Evolutionary conservation across 2,329 filamentous ascomycete genomes (phyloP).

Genomic region (Fusarium solani-melongenae): DNA sequence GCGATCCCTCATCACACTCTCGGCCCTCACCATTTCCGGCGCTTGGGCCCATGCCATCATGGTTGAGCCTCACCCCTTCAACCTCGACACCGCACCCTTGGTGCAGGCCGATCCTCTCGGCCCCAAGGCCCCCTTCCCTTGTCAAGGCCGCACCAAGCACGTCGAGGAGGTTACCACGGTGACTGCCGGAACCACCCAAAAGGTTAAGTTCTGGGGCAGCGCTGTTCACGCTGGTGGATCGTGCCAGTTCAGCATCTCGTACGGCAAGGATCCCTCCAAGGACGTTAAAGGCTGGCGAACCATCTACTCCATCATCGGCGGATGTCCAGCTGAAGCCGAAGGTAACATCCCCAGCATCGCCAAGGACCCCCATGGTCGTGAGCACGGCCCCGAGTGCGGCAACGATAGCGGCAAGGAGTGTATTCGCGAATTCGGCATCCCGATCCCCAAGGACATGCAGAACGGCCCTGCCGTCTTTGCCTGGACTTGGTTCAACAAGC

Average conservation of each 20-base stretch:
- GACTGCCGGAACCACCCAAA: slow-evolving; percentile 33
- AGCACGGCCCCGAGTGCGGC: slow-evolving; percentile 35
- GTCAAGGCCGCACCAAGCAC: slow-evolving; percentile 35
- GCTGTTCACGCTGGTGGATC: slow-evolving; percentile 44
- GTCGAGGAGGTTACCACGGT: slow-evolving; percentile 38
- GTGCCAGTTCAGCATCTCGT: slow-evolving; percentile 41
- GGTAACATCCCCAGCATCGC: slow-evolving; percentile 25
- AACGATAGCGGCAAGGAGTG: slow-evolving; percentile 40
- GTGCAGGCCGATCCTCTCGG: slow-evolving; percentile 36
- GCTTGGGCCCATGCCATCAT: slow-evolving; percentile 38
- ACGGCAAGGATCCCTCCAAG: slow-evolving; percentile 33
- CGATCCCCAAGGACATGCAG: slow-evolving; percentile 43
- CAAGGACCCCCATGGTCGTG: slow-evolving; percentile 32
- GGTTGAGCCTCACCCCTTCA: slow-evolving; percentile 45
- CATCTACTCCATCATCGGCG: slow-evolving; percentile 42
- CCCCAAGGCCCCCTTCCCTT: slow-evolving; percentile 37
- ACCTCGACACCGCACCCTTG: slow-evolving; percentile 40
- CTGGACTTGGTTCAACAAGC: slow-evolving; percentile 83
- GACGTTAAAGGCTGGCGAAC: slow-evolving; percentile 35
- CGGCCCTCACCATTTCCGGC: slow-evolving; percentile 1
- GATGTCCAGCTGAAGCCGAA: slow-evolving; percentile 38
- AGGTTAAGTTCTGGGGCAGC: slow-evolving; percentile 43
- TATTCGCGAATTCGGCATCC: slow-evolving; percentile 38
- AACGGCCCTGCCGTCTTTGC: slow-evolving; percentile 71
- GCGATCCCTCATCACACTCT: slow-evolving; percentile 3